These are phyloP conservation scores for Psidium friedrichsthalianum DNA, from an alignment of 345 rosid species.

Conservation along the genomic window DNA sequence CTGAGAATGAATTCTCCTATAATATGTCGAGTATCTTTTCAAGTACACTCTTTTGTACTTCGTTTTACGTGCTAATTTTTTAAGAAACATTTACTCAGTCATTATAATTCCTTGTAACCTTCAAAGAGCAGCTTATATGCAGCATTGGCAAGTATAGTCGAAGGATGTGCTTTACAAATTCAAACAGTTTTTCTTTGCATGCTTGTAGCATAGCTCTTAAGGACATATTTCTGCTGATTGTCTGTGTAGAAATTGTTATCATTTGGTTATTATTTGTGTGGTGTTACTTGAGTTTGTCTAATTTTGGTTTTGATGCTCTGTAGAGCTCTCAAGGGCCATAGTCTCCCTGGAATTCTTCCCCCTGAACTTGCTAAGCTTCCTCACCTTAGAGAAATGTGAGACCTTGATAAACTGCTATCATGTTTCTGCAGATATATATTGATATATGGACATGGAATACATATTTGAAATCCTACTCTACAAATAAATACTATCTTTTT, in stretches of 20 bases:
- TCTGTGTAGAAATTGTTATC: background rate
- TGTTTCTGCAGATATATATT: background rate
- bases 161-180: background rate
- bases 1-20: background rate
- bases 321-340: conserved; percentile 35
- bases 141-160: background rate
- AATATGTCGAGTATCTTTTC: background rate
- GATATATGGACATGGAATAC: background rate
- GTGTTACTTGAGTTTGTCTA: background rate
- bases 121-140: background rate
- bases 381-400: conserved; percentile 48
- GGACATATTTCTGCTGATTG: background rate
- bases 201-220: background rate
- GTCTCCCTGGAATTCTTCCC: conserved; percentile 67
- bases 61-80: background rate
- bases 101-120: background rate
- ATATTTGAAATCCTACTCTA: background rate
- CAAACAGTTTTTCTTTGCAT: background rate
- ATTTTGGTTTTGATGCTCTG: background rate
- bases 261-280: background rate
- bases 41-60: background rate
- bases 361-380: conserved; percentile 47
- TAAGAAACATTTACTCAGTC: background rate
- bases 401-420: background rate
- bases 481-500: background rate